Base-by-base conservation (phyloP, 306 rosid genomes). In the Quercus cerris region DNA sequence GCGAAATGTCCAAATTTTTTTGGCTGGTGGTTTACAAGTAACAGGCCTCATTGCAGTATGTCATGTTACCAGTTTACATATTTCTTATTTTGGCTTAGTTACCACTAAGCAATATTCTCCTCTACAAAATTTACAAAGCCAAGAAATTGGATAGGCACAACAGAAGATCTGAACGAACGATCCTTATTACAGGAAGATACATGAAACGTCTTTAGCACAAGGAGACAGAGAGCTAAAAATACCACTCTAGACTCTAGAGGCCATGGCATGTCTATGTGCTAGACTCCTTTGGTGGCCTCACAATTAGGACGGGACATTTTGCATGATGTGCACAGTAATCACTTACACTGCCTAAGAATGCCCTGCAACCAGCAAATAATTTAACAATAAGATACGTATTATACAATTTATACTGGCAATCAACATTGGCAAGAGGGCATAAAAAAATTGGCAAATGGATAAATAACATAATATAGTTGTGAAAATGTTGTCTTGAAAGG, bases 251-350 rank as follows among this genome's bases (percentile, higher is more conserved):
- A 38, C 17, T 49, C 67, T 59, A 23, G 30, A 23, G 15, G 13
- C 2, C 1, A 3, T 11, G 17, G 5, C 4, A 23, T 38, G 11
- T 25, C 72, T 33, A 18, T 15, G 38, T 67, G 52, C 23, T 66
- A 49, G 61, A 44, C 57, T 86, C 88, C 80, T 75, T 77, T 5
- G 87, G 87, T 23, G 93, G 92, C 78, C 86, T 92, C 67, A 90
- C 97, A 35, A 92, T 90, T 10, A 90, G 86, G 55, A 86, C 49
- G 1, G 92, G 91, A 56, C 84, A 77, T 31, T 69, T 82, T 52
- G 89, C 90, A 80, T 90, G 90, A 79, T 89, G 94, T 56, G 89
- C 92, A 77, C 97, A 92, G 46, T 89, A 82, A 77, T 92, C 95
- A 17, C 97, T 92, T 55, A 90, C 93, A 77, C 97, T 90, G 71